Conservation (phyloP, 2,329 filamentous ascomycete genomes). For the Dactylonectria estremocensis region DNA sequence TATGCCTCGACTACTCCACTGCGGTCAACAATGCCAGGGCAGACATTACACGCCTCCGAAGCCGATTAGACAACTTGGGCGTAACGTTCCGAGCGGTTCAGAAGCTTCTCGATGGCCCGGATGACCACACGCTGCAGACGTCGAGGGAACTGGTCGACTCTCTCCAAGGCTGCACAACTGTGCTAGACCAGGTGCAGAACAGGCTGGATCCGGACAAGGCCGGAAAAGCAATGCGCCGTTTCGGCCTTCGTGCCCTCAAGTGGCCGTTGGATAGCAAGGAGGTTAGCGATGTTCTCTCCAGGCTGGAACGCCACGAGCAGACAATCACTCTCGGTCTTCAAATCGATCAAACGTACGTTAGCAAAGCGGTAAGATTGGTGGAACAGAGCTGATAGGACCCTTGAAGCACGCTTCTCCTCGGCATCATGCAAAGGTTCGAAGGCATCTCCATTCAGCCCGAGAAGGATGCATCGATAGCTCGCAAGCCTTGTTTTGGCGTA, state of each 20-base stretch:
- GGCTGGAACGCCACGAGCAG: constrained; percentile 7
- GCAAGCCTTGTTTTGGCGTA: too few relatives aligned
- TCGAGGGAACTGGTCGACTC: constrained; percentile 24
- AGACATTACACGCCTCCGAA: too few relatives aligned
- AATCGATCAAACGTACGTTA: too few relatives aligned
- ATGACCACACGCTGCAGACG: constrained; percentile 13
- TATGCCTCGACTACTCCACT: too few relatives aligned
- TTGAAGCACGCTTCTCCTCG: too few relatives aligned
- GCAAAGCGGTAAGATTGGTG: not conserved
- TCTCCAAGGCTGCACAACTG: constrained; percentile 9
- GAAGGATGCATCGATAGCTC: too few relatives aligned
- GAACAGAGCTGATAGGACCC: too few relatives aligned
- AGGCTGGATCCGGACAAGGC: constrained; percentile 18
- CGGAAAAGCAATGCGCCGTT: constrained; percentile 14
- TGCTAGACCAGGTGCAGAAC: constrained; percentile 19
- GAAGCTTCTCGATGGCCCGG: constrained; percentile 6
- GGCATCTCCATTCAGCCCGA: too few relatives aligned
- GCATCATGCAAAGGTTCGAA: too few relatives aligned
- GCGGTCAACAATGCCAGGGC: too few relatives aligned
- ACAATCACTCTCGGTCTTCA: constrained; percentile 8
- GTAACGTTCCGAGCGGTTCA: constrained; percentile 2
- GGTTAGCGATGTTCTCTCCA: constrained; percentile 17
- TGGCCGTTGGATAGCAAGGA: constrained; percentile 34
- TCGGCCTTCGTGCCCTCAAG: constrained; percentile 25
- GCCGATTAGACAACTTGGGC: too few relatives aligned